These are phyloP conservation scores for Kalanchoe fedtschenkoi DNA, from an alignment of 164 flowering plant genomes.

Conservation along the genomic window DNA sequence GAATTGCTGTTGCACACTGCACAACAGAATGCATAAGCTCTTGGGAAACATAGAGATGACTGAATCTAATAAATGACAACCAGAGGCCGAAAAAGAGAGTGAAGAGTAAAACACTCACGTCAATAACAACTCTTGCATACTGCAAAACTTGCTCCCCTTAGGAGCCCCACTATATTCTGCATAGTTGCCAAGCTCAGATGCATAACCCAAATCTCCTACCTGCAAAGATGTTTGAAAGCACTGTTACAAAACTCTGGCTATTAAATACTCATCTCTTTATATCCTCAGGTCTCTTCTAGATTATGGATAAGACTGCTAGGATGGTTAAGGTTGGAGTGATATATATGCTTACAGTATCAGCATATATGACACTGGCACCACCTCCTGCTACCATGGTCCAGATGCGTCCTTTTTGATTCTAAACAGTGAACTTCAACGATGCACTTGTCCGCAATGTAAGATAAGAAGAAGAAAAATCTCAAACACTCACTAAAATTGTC, in stretches of 20 bases:
- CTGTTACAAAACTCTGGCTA: background rate
- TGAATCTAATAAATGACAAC: background rate
- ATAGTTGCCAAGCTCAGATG: constrained; percentile 85
- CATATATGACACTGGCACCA: constrained; percentile 94
- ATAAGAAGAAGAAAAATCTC: background rate
- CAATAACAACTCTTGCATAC: constrained; percentile 84
- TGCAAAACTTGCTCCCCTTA: constrained; percentile 91
- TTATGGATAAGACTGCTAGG: background rate
- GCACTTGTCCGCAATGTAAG: constrained; percentile 66
- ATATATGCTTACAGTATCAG: constrained; percentile 62
- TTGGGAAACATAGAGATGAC: background rate
- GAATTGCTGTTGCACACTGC: constrained; percentile 78
- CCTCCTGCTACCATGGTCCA: constrained; percentile 99
- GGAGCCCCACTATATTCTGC: constrained; percentile 98
- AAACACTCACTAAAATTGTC: no score
- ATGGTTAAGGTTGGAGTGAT: background rate
- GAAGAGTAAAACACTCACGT: constrained; percentile 36
- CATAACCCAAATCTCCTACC: constrained; percentile 94
- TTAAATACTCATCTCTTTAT: background rate
- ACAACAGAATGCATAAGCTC: constrained; percentile 2
- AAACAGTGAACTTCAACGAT: constrained; percentile 78
- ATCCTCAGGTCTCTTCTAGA: background rate
- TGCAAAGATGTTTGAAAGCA: constrained; percentile 11
- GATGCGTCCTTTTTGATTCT: constrained; percentile 86
- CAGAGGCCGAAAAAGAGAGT: background rate